Base-by-base conservation (phyloP, 2,329 filamentous ascomycete genomes). In the Pseudogymnoascus sp. region DNA sequence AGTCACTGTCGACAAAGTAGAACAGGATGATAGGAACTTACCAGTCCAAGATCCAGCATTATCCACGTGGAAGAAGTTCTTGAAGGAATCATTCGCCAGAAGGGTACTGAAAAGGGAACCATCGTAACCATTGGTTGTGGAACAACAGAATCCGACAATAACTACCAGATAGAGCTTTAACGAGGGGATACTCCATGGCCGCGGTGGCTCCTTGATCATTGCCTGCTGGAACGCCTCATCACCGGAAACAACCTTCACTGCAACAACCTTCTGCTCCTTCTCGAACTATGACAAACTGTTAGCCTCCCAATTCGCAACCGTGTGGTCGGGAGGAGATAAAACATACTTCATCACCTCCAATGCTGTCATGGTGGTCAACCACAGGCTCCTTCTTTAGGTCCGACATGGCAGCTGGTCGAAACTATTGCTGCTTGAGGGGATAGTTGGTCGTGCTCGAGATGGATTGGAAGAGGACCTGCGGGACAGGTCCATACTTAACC, bases 221-320 rank as follows among this genome's bases (percentile, higher is more conserved):
- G 82, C 81, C 70, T 83, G 78, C 65, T 79, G 77, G 71, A 78
- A 83, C 58, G 80, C 79, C 65, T 81, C 79, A 65, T 77, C 78
- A 63, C 81, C 81, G 24, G 68, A 74, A 66, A 83, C 74, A 62
- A 80, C 73, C 66, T 77, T 79, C 66, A 76, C 70, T 61, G 74
- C 69, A n/a, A 41, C 59, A 7, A 61, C 41, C 21, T 21, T 21
- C 21, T 21, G 21, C 21, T 21, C 21, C 21, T 21, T 21, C 21
- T 21, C 21, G 21, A 21, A 21, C 21, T 21, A 21, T 21, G 21
- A 21, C 21, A 21, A 21, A 21, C 21, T 21, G 21, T 21, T 21
- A 21, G 21, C 4, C 21, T 21, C 21, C 21, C 21, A 21, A 21
- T 21, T 21, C 21, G 21, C 21, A 21, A 21, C 21, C 21, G 4